Conservation (phyloP, 2,329 filamentous ascomycete species). For the Trichoderma gracile region DNA sequence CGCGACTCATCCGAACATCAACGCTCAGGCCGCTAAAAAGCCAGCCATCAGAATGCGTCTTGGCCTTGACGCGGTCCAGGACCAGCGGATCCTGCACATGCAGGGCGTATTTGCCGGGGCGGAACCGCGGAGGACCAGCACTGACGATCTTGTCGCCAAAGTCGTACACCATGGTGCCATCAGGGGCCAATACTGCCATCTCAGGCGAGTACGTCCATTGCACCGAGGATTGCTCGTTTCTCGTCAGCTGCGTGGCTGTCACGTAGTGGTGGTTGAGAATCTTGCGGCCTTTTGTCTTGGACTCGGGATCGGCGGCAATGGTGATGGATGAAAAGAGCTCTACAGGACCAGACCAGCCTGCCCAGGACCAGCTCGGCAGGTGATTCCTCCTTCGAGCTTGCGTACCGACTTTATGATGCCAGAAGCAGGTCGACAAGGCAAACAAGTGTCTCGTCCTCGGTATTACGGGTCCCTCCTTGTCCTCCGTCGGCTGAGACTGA, state of each 20-base stretch:
- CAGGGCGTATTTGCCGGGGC: conserved; percentile 35
- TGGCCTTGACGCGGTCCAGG: conserved; percentile 39
- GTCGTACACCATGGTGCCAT: conserved; percentile 38
- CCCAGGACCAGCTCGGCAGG: conserved; percentile 43
- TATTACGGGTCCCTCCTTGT: background rate
- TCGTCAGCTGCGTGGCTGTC: conserved; percentile 39
- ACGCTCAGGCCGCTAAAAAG: conserved; percentile 41
- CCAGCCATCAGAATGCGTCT: conserved; percentile 37
- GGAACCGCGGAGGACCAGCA: conserved; percentile 29
- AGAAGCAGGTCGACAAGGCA: conserved; percentile 40
- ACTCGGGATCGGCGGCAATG: conserved; percentile 35
- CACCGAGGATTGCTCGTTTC: conserved; percentile 37
- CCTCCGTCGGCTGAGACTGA: conserved; percentile 16
- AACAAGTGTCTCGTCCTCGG: conserved; percentile 39
- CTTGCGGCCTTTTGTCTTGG: conserved; percentile 35
- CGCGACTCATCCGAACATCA: conserved; percentile 38
- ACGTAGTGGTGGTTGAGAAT: conserved; percentile 41
- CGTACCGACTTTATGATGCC: conserved; percentile 38
- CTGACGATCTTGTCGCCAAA: conserved; percentile 29
- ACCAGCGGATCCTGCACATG: conserved; percentile 40
- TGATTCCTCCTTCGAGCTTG: conserved; percentile 35
- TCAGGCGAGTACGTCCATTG: conserved; percentile 41
- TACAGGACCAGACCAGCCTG: conserved; percentile 40
- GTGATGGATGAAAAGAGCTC: conserved; percentile 39
- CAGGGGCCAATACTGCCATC: conserved; percentile 34